Evolutionary conservation across 2,329 filamentous ascomycete genomes (phyloP).

Genomic region (Graphiopsis chlorocephala): DNA sequence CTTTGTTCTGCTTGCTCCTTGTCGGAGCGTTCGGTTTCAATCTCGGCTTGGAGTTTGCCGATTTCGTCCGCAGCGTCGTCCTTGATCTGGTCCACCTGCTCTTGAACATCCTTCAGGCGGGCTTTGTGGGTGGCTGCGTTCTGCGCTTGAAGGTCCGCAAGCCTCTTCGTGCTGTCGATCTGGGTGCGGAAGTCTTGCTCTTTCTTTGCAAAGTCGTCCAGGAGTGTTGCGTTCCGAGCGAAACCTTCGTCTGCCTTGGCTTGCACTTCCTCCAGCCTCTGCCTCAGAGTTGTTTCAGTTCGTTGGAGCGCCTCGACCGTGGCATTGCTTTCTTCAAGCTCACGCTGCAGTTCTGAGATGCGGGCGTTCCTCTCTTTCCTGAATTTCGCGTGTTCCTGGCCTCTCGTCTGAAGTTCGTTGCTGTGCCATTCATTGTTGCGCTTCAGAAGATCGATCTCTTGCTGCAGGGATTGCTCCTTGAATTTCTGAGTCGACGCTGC

Average conservation of each 20-base stretch:
- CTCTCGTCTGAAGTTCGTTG: slow-evolving; percentile 85
- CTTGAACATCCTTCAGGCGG: slow-evolving; percentile 67
- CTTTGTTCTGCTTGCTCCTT: slow-evolving; percentile 61
- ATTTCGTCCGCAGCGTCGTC: slow-evolving; percentile 63
- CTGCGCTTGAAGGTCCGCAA: slow-evolving; percentile 79
- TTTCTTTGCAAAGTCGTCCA: slow-evolving; percentile 76
- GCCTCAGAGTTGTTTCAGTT: slow-evolving; percentile 75
- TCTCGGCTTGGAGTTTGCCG: slow-evolving; percentile 48
- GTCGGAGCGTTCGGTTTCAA: slow-evolving; percentile 55
- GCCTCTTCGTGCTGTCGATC: slow-evolving; percentile 72
- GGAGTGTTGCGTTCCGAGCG: slow-evolving; percentile 76
- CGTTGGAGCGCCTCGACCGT: slow-evolving; percentile 74
- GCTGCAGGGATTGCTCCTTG: slow-evolving; percentile 82
- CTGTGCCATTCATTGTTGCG: slow-evolving; percentile 94
- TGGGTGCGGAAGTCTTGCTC: slow-evolving; percentile 86
- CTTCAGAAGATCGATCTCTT: slow-evolving; percentile 84
- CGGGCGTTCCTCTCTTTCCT: slow-evolving; percentile 92
- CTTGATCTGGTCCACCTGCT: slow-evolving; percentile 60
- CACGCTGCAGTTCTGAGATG: slow-evolving; percentile 82
- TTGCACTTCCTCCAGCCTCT: slow-evolving; percentile 78
- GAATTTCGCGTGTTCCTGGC: slow-evolving; percentile 80
- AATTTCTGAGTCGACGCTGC: slow-evolving; percentile 80
- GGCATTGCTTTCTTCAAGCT: slow-evolving; percentile 79
- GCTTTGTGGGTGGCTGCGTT: slow-evolving; percentile 70
- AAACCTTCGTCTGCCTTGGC: slow-evolving; percentile 84